A percentile compares a stretch with the other conserved stretches of the same genome.
These are phyloP conservation scores for Tirmania nivea DNA, from an alignment of 495 filamentous ascomycete genomes.

Conservation along the genomic window DNA sequence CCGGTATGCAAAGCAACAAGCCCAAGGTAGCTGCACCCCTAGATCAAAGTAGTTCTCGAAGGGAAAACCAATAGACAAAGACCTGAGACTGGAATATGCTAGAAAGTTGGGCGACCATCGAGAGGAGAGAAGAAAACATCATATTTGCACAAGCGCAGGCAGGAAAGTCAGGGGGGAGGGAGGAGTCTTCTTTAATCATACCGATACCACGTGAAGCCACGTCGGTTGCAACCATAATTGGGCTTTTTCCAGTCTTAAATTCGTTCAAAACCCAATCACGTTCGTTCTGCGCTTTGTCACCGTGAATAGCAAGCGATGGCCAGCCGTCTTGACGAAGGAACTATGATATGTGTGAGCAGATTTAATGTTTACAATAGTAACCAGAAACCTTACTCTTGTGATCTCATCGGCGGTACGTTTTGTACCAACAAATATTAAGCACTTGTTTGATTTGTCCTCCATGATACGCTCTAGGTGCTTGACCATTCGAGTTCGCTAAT, in stretches of 20 bases:
- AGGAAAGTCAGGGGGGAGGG: constrained; percentile 24
- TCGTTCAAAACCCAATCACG: constrained; percentile 99
- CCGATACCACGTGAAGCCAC: constrained; percentile 98
- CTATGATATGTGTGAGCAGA: constrained; percentile 9
- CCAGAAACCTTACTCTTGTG: constrained; percentile 34
- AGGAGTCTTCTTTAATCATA: constrained; percentile 59
- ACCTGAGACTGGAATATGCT: constrained; percentile 20
- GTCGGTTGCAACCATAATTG: constrained; percentile 96
- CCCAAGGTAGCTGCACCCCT: constrained; percentile 16
- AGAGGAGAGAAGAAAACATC: constrained; percentile 93
- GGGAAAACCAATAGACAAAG: constrained; percentile 22
- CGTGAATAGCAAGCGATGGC: constrained; percentile 95
- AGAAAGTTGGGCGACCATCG: constrained; percentile 24
- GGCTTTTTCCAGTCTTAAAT: constrained; percentile 91
- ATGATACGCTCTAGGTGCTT: constrained; percentile 98
- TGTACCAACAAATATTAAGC: constrained; percentile 89
- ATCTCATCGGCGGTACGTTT: constrained; percentile 98
- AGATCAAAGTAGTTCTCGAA: constrained; percentile 20
- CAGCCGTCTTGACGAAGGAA: constrained; percentile 98
- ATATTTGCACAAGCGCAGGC: constrained; percentile 22
- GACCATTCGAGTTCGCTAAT: constrained; percentile 89
- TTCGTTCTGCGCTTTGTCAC: constrained; percentile 98
- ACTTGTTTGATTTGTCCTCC: constrained; percentile 84
- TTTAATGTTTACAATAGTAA: not conserved
- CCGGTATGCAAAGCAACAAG: not conserved